Base-by-base conservation (phyloP, 768 basidiomycete species). In the Kwoniella mangroviensis region DNA sequence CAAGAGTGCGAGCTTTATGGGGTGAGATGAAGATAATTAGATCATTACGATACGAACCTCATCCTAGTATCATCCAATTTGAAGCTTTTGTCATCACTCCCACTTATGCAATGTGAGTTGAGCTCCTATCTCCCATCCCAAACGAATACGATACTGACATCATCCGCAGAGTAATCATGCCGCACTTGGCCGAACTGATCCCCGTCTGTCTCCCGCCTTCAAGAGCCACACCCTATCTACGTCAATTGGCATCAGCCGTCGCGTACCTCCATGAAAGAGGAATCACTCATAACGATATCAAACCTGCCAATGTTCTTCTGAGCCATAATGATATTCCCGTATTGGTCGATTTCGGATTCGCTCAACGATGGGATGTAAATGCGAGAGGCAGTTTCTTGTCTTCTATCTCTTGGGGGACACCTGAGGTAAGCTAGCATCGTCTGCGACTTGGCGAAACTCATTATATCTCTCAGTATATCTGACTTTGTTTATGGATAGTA, bases 21-120 rank as follows among this genome's bases (percentile, higher is more conserved):
- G 95, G 94, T 79, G 94, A 98, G 85, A 95, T 95, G 94, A 96
- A 96, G 87, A 91, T 95, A 76, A 89, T 98, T 69, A 87, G 92
- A 75, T 86, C 89, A 12, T 89, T 98, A 83, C 91, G 91, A 84
- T 84, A 89, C 55, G 90, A 93, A 76, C 89, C 90, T 10, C 96
- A 98, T 80, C 94, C 94, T 0, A 92, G 92, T 70, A 91, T 98
- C 83, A 91, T 98, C 71, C 88, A 89, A 12, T 98, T 98, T 84
- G 90, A 94, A 78, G 91, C 92, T 3, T 98, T 98, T 86, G 90
- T 96, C 80, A 92, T 95, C 74, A 93, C 93, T 0, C 92, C 93
- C 4, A 91, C 89, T 34, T 94, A 91, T 83, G 94, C 93, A 52
- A 86, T 95, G 93, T 95, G 78, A 80, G 92, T 86, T 2, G 3